These are phyloP conservation scores for Amanita phalloides DNA, from an alignment of 768 basidiomycete genomes.

Conservation along the genomic window DNA sequence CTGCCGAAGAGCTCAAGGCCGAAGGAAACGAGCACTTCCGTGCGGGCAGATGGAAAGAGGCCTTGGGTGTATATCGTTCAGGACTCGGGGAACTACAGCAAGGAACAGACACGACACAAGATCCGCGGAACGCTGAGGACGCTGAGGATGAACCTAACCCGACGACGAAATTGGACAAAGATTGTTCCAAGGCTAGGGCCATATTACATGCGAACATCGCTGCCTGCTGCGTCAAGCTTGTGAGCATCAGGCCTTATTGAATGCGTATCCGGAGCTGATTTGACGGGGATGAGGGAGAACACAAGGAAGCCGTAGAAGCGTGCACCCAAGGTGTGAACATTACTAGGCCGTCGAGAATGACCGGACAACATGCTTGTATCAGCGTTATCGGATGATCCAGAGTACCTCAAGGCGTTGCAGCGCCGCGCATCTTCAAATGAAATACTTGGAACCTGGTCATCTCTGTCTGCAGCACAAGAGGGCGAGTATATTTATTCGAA, in stretches of 20 bases:
- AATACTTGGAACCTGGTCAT: constrained; percentile 70
- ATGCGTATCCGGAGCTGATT: constrained; percentile 2
- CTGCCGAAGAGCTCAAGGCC: constrained; percentile 53
- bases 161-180: constrained; percentile 24
- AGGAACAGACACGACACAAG: constrained; percentile 13
- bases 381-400: constrained; percentile 83
- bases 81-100: constrained; percentile 62
- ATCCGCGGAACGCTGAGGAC: not conserved
- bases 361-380: constrained; percentile 4
- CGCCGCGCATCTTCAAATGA: constrained; percentile 86
- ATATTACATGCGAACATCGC: constrained; percentile 81
- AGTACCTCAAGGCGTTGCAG: constrained; percentile 81
- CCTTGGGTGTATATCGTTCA: constrained; percentile 56
- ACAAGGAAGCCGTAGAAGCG: constrained; percentile 70
- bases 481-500: constrained; percentile 32
- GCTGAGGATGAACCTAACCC: not conserved
- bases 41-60: constrained; percentile 53
- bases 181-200: constrained; percentile 52
- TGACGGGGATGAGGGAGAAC: constrained; percentile 43
- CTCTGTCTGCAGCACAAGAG: constrained; percentile 73
- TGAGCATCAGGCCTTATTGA: constrained; percentile 21
- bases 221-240: constrained; percentile 75
- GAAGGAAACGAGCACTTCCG: constrained; percentile 73
- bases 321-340: constrained; percentile 60
- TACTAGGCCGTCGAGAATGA: not conserved